Percentiles rank a stretch among this genome's conserved stretches.
phyloP scores from a whole-genome alignment of 2,329 filamentous ascomycete genomes.

The Epichloe glyceriae region DNA sequence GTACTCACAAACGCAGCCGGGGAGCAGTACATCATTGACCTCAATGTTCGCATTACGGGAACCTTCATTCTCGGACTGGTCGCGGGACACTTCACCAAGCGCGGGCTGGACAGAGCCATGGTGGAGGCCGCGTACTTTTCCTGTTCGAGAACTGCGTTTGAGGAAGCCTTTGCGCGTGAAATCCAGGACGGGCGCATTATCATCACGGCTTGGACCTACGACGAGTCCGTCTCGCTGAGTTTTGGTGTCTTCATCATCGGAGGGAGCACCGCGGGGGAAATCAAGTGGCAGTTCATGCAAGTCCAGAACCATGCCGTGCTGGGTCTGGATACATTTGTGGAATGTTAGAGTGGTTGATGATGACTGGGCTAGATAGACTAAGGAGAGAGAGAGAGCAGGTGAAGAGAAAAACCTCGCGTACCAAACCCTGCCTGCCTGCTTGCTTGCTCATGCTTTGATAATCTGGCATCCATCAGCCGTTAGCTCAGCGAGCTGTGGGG shows the following conservation, averaged over 20 bases:
- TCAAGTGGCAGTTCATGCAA: not conserved
- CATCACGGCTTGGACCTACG: slow-evolving; percentile 4
- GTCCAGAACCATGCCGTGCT: not conserved
- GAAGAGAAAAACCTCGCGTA: too few species aligned
- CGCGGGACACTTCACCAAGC: slow-evolving; percentile 2
- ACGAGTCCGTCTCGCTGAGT: slow-evolving; percentile 1
- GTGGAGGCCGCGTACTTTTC: slow-evolving; percentile 1
- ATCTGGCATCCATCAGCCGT: too few species aligned
- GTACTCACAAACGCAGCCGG: not conserved
- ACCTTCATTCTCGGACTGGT: slow-evolving; percentile 1
- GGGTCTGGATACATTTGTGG: not conserved
- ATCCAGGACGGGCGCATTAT: slow-evolving; percentile 2
- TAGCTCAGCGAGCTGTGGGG: too few species aligned
- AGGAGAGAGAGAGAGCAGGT: too few species aligned
- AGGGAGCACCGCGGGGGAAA: not conserved
- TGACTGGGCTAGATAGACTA: too few species aligned
- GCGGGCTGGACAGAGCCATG: slow-evolving; percentile 1
- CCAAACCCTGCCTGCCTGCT: too few species aligned
- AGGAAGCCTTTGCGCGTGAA: not conserved
- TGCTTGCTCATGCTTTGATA: too few species aligned
- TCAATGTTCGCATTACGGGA: slow-evolving; percentile 4
- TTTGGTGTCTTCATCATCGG: slow-evolving; percentile 3
- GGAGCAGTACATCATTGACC: slow-evolving; percentile 4
- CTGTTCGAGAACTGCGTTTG: slow-evolving; percentile 3
- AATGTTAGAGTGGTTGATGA: too few species aligned